These are phyloP conservation scores for Pyropia yezoensis DNA, from an alignment of 23 red algal species.

Conservation along the genomic window DNA sequence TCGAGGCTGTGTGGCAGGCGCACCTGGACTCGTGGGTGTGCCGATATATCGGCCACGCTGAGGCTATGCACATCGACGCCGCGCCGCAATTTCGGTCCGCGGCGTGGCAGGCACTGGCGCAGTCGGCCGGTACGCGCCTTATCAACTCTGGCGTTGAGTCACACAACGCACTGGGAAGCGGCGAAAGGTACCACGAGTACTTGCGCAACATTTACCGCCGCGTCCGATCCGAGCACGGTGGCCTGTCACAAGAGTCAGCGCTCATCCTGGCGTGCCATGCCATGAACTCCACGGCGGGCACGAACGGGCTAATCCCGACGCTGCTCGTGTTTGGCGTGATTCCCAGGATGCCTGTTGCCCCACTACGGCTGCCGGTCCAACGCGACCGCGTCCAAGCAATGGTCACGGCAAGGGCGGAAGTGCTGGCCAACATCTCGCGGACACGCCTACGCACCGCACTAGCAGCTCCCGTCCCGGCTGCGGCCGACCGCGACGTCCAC, in stretches of 20 bases:
- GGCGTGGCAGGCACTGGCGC: neutral
- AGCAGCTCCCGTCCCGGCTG: too few species aligned
- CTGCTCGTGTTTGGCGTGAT: neutral
- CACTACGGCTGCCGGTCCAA: neutral
- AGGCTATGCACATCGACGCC: neutral
- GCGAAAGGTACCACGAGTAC: neutral
- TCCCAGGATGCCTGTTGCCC: neutral
- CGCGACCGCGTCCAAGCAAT: too few species aligned
- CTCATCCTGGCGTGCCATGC: neutral
- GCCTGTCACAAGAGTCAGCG: neutral
- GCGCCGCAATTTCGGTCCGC: neutral
- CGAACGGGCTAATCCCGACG: too few species aligned
- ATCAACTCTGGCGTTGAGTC: slow-evolving; percentile 1
- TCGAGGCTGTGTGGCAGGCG: neutral
- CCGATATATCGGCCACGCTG: neutral
- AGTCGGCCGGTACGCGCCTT: neutral
- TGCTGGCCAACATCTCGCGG: too few species aligned
- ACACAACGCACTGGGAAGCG: slow-evolving; percentile 7
- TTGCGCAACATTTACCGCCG: slow-evolving; percentile 4
- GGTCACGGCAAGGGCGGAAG: too few species aligned
- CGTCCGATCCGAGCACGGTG: neutral
- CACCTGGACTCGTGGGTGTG: neutral
- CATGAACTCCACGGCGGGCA: slow-evolving; percentile 4
- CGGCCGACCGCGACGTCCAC: too few species aligned
- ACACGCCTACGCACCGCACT: too few species aligned